Percentiles rank a stretch among this genome's conserved stretches.
Conservation (phyloP, 768 basidiomycete species). For the Chalciporus pseudorubinellus region DNA sequence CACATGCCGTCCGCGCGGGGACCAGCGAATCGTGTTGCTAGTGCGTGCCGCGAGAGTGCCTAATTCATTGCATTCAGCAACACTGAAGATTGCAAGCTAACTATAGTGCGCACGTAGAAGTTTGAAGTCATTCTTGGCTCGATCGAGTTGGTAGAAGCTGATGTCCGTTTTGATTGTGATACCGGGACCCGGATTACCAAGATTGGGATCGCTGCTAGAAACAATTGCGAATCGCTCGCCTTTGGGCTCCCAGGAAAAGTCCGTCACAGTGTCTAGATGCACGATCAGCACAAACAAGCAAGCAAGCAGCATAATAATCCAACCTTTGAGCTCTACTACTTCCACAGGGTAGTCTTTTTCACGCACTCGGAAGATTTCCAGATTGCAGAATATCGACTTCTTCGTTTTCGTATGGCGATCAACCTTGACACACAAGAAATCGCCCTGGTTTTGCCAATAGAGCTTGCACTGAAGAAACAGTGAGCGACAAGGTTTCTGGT, state of each 20-base stretch:
- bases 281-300: slow-evolving; percentile 8
- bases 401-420: slow-evolving; percentile 98
- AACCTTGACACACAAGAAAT: slow-evolving; percentile 98
- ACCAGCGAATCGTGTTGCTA: slow-evolving; percentile 95
- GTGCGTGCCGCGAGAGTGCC: slow-evolving; percentile 78
- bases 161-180: slow-evolving; percentile 96
- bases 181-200: slow-evolving; percentile 85
- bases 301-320: slow-evolving; percentile 1
- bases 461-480: slow-evolving; percentile 78
- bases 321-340: slow-evolving; percentile 95
- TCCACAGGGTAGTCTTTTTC: slow-evolving; percentile 99
- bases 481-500: slow-evolving; percentile 1
- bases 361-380: slow-evolving; percentile 95
- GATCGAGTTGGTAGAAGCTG: slow-evolving; percentile 93
- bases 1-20: slow-evolving; percentile 92
- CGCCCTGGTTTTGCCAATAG: slow-evolving; percentile 97
- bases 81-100: background rate
- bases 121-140: slow-evolving; percentile 90
- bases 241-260: slow-evolving; percentile 99
- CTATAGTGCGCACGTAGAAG: slow-evolving; percentile 61
- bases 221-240: slow-evolving; percentile 96
- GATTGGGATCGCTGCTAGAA: slow-evolving; percentile 89
- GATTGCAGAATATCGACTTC: slow-evolving; percentile 96
- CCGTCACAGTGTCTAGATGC: slow-evolving; percentile 78
- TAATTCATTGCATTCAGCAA: slow-evolving; percentile 30